Evolutionary conservation across 371 early-diverging fungal genomes (phyloP), one percentile per base, ranked within the genome.

Genomic region (Nosema granulosis): DNA sequence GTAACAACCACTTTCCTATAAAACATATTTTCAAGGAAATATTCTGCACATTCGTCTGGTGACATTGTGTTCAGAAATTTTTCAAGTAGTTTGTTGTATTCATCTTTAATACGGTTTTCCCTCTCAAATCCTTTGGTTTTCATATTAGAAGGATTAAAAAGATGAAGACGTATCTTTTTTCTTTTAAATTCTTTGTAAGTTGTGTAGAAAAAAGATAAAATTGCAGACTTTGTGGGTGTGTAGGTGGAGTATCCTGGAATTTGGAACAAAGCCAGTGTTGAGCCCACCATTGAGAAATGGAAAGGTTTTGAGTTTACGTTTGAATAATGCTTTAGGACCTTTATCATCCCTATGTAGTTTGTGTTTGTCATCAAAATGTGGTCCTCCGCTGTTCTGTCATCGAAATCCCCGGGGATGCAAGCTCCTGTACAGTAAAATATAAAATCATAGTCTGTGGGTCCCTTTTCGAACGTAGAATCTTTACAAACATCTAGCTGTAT

Each of bases 221-320:
- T 76, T 43, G 93, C 93, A 74, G 86, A 88, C 76, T 94, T 94
- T 26, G 91, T 87, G 11, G 93, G 91, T 1, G 90, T 74, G 81
- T 94, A 94, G n/a, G 88, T 86, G 18, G 89, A 71, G 73, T 89
- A 93, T 13, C 94, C 94, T 52, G 88, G 87, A 81, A 93, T 89
- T 26, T 79, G 66, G 54, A 67, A 75, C 63, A 92, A 75, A 22
- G 90, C 90, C 24, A 90, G 82, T 56, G 90, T 88, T 29, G 93
- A 92, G 38, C 90, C 88, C 11, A 93, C 88, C 80, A 93, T 82
- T 16, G 92, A 88, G 38, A 93, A 87, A 20, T 74, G 75, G 26
- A 91, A 90, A 51, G 88, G 85, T 43, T 88, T 84, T 3, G 84
- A 87, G 2, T 86, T 86, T 34, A 86, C 86, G 0, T 88, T 87